phyloP scores from a whole-genome alignment of 202 grass and related monocot species.

The Panicum virgatum region DNA sequence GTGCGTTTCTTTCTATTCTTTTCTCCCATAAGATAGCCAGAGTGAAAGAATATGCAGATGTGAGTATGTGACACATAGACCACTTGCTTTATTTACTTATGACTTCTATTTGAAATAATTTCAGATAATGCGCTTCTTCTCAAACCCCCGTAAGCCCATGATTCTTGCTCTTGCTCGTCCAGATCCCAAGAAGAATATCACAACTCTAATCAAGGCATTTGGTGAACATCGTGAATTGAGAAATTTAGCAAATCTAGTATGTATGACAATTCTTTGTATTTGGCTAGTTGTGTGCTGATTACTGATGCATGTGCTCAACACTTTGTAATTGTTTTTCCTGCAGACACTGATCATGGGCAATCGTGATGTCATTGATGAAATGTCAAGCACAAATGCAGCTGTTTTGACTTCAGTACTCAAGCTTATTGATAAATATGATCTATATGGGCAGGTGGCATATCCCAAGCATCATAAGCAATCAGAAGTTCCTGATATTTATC shows the following conservation, averaged over 20 bases:
- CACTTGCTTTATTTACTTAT: constrained; percentile 10
- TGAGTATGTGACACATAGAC: not conserved
- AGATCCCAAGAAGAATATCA: constrained; percentile 89
- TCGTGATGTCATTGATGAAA: constrained; percentile 86
- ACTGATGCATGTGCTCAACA: not conserved
- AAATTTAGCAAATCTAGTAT: constrained; percentile 90
- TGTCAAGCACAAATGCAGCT: constrained; percentile 69
- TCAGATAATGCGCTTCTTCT: constrained; percentile 90
- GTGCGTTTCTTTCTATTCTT: constrained; percentile 39
- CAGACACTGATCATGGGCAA: constrained; percentile 96
- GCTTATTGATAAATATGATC: constrained; percentile 87
- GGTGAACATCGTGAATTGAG: constrained; percentile 72
- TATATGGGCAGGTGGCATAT: constrained; percentile 84
- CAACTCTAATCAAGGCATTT: constrained; percentile 83
- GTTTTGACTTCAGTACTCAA: constrained; percentile 78
- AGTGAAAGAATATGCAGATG: constrained; percentile 30
- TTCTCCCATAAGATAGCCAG: not conserved
- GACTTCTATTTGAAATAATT: constrained; percentile 18
- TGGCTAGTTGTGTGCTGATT: constrained; percentile 9
- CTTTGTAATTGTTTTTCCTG: constrained; percentile 26
- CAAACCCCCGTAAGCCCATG: constrained; percentile 87
- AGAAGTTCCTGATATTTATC: constrained; percentile 89
- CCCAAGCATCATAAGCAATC: constrained; percentile 94
- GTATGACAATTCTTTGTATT: constrained; percentile 20
- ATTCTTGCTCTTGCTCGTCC: constrained; percentile 79